phyloP scores from a whole-genome alignment of 768 basidiomycete species.

The Hydnomerulius pinastri region DNA sequence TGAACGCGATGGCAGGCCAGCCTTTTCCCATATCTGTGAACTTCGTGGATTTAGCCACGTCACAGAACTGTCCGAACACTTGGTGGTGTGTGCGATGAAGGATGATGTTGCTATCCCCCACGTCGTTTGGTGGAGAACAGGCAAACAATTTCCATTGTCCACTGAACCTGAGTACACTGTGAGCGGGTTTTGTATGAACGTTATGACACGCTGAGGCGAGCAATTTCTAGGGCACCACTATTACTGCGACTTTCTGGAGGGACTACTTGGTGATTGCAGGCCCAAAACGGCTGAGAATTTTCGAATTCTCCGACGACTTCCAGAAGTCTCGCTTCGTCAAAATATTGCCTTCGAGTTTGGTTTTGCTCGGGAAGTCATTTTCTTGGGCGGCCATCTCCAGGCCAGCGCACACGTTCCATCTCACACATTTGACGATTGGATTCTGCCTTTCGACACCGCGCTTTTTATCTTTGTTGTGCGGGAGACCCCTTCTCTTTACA shows the following conservation, averaged over 20 bases:
- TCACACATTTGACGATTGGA: not conserved
- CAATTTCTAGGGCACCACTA: not conserved
- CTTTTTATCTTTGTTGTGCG: too few relatives aligned
- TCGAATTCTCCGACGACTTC: not conserved
- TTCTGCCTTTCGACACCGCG: too few relatives aligned
- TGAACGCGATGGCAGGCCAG: not conserved
- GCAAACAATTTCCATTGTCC: not conserved
- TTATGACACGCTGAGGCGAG: not conserved
- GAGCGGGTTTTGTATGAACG: not conserved
- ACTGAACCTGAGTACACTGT: not conserved
- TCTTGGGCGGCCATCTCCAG: not conserved
- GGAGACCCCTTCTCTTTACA: not conserved
- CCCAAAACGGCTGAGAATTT: not conserved
- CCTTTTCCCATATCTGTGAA: constrained; percentile 3
- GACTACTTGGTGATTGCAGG: not conserved
- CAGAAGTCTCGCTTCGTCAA: not conserved
- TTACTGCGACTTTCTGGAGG: not conserved
- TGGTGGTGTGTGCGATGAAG: constrained; percentile 10
- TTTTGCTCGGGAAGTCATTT: not conserved
- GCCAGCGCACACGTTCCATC: not conserved
- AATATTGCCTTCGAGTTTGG: not conserved
- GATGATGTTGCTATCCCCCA: constrained; percentile 1
- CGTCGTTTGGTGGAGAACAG: not conserved
- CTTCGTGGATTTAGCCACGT: constrained; percentile 8
- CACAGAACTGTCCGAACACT: constrained; percentile 4